These are phyloP conservation scores for Boletus rubroflammeus DNA, from an alignment of 768 basidiomycete species.

Conservation along the genomic window DNA sequence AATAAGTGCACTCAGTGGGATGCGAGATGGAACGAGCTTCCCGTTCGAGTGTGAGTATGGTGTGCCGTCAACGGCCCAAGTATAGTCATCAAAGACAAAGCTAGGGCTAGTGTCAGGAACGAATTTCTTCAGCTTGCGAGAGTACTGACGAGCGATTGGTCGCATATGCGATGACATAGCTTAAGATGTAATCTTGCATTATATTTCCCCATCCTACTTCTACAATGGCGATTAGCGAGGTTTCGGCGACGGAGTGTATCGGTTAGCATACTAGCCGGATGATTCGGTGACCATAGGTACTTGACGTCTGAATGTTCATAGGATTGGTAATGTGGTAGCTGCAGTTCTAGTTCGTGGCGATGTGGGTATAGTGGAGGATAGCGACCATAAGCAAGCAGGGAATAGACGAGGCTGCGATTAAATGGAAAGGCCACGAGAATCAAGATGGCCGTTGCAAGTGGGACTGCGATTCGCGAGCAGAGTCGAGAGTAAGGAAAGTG, in stretches of 20 bases:
- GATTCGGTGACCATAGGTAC: not conserved
- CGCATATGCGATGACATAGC: conserved; percentile 32
- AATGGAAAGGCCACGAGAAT: not conserved
- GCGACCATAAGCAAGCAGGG: not conserved
- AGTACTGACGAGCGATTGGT: conserved; percentile 33
- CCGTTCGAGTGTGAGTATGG: conserved; percentile 35
- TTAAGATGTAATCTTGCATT: conserved; percentile 38
- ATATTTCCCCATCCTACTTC: conserved; percentile 37
- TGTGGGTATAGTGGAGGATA: not conserved
- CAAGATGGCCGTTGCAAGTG: not conserved
- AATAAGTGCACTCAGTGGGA: conserved; percentile 37
- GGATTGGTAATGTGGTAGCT: not conserved
- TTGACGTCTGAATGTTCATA: not conserved
- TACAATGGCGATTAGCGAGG: conserved; percentile 9
- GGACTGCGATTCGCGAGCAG: not conserved
- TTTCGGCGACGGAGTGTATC: not conserved
- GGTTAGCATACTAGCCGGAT: not conserved
- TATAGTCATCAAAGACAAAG: conserved; percentile 42
- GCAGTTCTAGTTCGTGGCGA: not conserved
- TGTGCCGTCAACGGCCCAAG: conserved; percentile 34
- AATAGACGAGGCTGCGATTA: not conserved
- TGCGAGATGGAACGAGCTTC: conserved; percentile 34
- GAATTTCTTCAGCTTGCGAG: not conserved
- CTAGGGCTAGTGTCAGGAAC: conserved; percentile 16
- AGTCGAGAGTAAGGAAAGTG: not conserved